These are phyloP conservation scores for Penicillium sp. DNA, from an alignment of 2,329 filamentous ascomycete species.

Conservation along the genomic window DNA sequence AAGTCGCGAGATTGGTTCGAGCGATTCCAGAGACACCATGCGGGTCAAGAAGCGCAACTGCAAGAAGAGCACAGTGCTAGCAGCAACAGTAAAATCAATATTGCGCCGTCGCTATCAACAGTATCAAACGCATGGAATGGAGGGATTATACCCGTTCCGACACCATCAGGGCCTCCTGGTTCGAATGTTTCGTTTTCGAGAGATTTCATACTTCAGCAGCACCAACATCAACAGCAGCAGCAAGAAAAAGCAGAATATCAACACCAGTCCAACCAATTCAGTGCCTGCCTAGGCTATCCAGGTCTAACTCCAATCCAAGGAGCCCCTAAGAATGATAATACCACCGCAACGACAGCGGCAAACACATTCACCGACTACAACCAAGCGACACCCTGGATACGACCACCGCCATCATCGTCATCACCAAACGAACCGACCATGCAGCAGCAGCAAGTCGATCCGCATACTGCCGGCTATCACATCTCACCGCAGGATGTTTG, in stretches of 20 bases:
- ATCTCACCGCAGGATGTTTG: constrained; percentile 2
- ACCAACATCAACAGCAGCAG: background rate
- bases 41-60: constrained; percentile 11
- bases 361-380: constrained; percentile 5
- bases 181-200: background rate
- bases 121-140: constrained; percentile 10
- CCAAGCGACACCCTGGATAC: background rate
- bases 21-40: constrained; percentile 24
- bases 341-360: background rate
- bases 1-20: constrained; percentile 32
- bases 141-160: constrained; percentile 8
- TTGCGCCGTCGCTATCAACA: constrained; percentile 6
- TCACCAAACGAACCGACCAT: background rate
- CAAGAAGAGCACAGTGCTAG: background rate
- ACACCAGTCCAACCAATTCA: background rate
- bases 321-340: background rate
- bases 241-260: background rate
- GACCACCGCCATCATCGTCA: background rate
- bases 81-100: background rate
- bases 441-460: background rate
- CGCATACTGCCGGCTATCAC: background rate
- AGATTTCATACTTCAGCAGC: constrained; percentile 1
- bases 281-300: background rate
- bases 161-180: constrained; percentile 2
- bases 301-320: background rate